Conservation (phyloP, 2,329 filamentous ascomycete genomes). For the Venturia aucupariae region DNA sequence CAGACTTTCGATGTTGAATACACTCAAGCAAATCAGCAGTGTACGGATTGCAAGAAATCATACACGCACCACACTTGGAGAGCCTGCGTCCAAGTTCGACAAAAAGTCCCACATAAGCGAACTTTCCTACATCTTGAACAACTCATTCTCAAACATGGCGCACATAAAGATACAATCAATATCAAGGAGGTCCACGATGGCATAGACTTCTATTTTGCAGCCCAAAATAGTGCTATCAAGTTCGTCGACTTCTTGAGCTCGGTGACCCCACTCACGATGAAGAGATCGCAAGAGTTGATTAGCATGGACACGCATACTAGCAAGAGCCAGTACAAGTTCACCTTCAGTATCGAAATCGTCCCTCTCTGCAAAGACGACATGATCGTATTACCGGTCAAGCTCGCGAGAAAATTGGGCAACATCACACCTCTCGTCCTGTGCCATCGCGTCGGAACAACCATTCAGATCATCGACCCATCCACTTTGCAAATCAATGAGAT, state of each 20-base stretch:
- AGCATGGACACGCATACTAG: conserved; percentile 88
- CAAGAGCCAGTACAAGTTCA: conserved; percentile 89
- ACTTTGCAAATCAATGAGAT: conserved; percentile 89
- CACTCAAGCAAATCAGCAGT: conserved; percentile 84
- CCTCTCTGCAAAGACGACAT: conserved; percentile 97
- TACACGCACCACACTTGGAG: conserved; percentile 96
- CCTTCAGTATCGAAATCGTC: conserved; percentile 78
- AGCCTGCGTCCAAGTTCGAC: conserved; percentile 85
- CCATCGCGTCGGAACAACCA: conserved; percentile 75
- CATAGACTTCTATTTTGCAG: conserved; percentile 89
- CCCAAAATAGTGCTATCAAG: conserved; percentile 82
- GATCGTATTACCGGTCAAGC: conserved; percentile 80
- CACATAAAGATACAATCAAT: conserved; percentile 89
- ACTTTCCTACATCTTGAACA: conserved; percentile 81
- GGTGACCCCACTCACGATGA: conserved; percentile 66
- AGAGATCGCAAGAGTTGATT: conserved; percentile 87
- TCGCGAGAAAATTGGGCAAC: conserved; percentile 81
- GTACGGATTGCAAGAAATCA: conserved; percentile 87
- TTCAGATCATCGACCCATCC: conserved; percentile 82
- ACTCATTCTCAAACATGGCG: conserved; percentile 87
- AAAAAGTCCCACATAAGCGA: conserved; percentile 94
- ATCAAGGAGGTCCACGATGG: conserved; percentile 96
- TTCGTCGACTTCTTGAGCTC: conserved; percentile 86
- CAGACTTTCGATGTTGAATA: conserved; percentile 95
- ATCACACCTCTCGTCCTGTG: conserved; percentile 81